Evolutionary conservation across 2,329 filamentous ascomycete species (phyloP).

Genomic region (Botrytis porri): DNA sequence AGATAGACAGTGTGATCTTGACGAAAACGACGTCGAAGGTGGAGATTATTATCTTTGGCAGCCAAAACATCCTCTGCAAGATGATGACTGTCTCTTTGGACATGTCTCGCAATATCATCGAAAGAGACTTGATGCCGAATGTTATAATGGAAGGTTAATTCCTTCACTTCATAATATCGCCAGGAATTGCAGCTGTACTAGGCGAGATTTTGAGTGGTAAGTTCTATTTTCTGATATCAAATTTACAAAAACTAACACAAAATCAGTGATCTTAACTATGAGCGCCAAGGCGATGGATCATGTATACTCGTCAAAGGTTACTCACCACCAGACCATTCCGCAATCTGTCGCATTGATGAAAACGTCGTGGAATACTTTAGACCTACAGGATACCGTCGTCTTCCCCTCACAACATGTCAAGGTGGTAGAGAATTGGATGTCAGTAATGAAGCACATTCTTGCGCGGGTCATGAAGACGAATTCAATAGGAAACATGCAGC

Average conservation of each 20-base stretch:
- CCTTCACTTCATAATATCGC: constrained; percentile 66
- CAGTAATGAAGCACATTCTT: constrained; percentile 58
- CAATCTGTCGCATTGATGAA: constrained; percentile 60
- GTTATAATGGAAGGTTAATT: constrained; percentile 77
- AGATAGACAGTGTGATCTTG: constrained; percentile 66
- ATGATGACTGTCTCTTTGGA: constrained; percentile 85
- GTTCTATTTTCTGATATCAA: constrained; percentile 35
- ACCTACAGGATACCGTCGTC: constrained; percentile 81
- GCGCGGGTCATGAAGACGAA: constrained; percentile 77
- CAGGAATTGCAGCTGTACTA: constrained; percentile 77
- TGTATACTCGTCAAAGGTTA: constrained; percentile 77
- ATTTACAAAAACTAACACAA: constrained; percentile 23
- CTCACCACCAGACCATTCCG: constrained; percentile 56
- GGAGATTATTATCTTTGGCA: constrained; percentile 84
- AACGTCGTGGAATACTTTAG: constrained; percentile 76
- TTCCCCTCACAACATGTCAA: constrained; percentile 83
- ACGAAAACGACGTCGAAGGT: constrained; percentile 57
- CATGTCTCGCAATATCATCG: constrained; percentile 86
- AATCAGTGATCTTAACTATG: constrained; percentile 80
- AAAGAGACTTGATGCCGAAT: constrained; percentile 75
- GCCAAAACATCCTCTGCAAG: constrained; percentile 75
- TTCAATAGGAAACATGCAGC: constrained; percentile 71
- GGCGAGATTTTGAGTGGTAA: constrained; percentile 90
- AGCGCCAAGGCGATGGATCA: constrained; percentile 71
- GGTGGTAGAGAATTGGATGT: constrained; percentile 70